Conservation (phyloP, 2,329 filamentous ascomycete species). For the Alternaria sp. region DNA sequence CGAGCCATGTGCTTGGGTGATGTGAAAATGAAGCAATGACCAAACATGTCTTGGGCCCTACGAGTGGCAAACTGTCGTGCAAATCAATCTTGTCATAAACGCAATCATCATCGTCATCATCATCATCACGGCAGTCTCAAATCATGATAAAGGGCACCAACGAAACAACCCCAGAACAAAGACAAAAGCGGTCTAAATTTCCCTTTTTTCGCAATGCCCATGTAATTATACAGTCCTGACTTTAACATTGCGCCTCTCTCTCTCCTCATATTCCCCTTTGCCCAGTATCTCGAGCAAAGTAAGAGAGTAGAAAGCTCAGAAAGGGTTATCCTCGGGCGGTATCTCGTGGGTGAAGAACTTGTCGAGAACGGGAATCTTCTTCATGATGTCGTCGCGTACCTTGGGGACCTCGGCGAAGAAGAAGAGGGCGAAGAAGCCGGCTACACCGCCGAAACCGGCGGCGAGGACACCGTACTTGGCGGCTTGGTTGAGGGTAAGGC, state of each 20-base stretch:
- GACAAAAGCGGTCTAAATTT: conserved; percentile 7
- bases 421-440: conserved; percentile 68
- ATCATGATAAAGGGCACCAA: too few species aligned
- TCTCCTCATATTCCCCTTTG: too few species aligned
- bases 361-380: conserved; percentile 67
- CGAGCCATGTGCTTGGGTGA: conserved; percentile 27
- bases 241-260: conserved; percentile 11
- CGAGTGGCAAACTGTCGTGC: background rate
- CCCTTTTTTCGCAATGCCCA: background rate
- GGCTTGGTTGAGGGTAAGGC: conserved; percentile 56
- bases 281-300: too few species aligned
- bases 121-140: background rate
- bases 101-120: too few species aligned
- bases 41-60: background rate
- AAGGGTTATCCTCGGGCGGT: conserved; percentile 71
- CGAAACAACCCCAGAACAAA: background rate
- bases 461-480: conserved; percentile 57
- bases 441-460: conserved; percentile 64
- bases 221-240: conserved; percentile 16
- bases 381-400: conserved; percentile 69
- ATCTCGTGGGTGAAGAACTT: conserved; percentile 66
- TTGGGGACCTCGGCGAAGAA: conserved; percentile 72
- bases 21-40: conserved; percentile 41
- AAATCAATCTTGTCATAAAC: background rate
- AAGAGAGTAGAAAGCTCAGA: conserved; percentile 42